These are phyloP conservation scores for Dryadomyces quercivorus DNA, from an alignment of 2,329 filamentous ascomycete genomes.

Conservation along the genomic window DNA sequence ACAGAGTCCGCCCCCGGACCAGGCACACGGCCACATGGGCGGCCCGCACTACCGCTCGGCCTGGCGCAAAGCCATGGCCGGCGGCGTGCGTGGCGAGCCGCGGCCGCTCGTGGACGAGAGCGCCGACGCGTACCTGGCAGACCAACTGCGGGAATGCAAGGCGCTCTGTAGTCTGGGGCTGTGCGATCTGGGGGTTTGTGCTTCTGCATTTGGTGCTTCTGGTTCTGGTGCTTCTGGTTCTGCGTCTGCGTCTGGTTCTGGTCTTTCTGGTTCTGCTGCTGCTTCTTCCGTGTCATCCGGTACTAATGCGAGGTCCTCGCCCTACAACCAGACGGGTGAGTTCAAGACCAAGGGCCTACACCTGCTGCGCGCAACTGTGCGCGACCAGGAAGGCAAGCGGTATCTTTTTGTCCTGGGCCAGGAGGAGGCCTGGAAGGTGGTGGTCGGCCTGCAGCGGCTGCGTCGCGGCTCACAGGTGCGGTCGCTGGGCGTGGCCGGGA, in stretches of 20 bases:
- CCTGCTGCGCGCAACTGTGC: slow-evolving; percentile 49
- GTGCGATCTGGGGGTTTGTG: slow-evolving; percentile 26
- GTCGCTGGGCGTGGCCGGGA: slow-evolving; percentile 44
- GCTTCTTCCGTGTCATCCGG: slow-evolving; percentile 13
- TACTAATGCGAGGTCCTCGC: slow-evolving; percentile 27
- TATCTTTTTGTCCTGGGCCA: slow-evolving; percentile 54
- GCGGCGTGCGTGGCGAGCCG: slow-evolving; percentile 31
- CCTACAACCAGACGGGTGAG: slow-evolving; percentile 29
- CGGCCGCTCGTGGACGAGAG: slow-evolving; percentile 49
- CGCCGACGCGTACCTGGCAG: slow-evolving; percentile 50
- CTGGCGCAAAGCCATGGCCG: slow-evolving; percentile 31
- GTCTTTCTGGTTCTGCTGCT: slow-evolving; percentile 11
- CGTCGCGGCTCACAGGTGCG: slow-evolving; percentile 47
- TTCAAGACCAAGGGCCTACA: slow-evolving; percentile 45
- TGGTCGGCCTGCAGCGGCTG: slow-evolving; percentile 47
- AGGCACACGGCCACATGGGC: slow-evolving; percentile 5
- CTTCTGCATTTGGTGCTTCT: slow-evolving; percentile 15
- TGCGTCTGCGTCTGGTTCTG: slow-evolving; percentile 4
- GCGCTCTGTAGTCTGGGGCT: slow-evolving; percentile 46
- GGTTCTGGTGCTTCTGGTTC: slow-evolving; percentile 9
- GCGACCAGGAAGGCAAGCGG: slow-evolving; percentile 54
- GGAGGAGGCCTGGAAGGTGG: slow-evolving; percentile 57
- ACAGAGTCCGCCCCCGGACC: no score
- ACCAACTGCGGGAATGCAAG: slow-evolving; percentile 53
- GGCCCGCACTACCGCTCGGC: slow-evolving; percentile 31